phyloP scores from a whole-genome alignment of 1,284 basidiomycete species.

The Flammula alnicola region DNA sequence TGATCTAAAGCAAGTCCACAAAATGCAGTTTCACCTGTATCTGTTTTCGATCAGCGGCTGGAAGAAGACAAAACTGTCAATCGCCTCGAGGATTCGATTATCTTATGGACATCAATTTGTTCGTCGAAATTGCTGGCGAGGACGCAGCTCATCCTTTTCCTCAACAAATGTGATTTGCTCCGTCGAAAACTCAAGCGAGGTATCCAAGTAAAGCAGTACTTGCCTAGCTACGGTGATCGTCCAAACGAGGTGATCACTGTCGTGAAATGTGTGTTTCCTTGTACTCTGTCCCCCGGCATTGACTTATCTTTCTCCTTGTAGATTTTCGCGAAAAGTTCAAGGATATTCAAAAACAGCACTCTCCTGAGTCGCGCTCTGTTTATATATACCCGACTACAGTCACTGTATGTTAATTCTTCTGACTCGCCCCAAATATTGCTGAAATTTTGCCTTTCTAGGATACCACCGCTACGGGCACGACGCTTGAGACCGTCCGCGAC shows the following conservation, averaged over 20 bases:
- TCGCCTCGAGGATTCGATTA: slow-evolving; percentile 62
- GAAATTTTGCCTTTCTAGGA: slow-evolving; percentile 35
- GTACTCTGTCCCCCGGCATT: neutral
- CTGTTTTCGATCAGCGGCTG: slow-evolving; percentile 63
- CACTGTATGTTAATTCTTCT: slow-evolving; percentile 38
- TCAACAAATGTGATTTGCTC: slow-evolving; percentile 69
- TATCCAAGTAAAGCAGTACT: slow-evolving; percentile 52
- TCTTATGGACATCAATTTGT: slow-evolving; percentile 64
- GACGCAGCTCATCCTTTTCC: slow-evolving; percentile 64
- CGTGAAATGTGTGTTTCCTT: slow-evolving; percentile 46
- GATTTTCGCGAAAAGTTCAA: slow-evolving; percentile 54
- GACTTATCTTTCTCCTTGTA: slow-evolving; percentile 23
- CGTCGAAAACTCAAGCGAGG: slow-evolving; percentile 62
- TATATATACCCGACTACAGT: slow-evolving; percentile 56
- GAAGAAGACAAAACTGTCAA: slow-evolving; percentile 65
- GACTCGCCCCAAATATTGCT: neutral
- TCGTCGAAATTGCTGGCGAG: slow-evolving; percentile 53
- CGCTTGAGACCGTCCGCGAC: slow-evolving; percentile 50
- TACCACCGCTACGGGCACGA: slow-evolving; percentile 50
- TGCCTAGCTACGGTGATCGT: slow-evolving; percentile 60
- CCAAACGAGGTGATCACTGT: slow-evolving; percentile 57
- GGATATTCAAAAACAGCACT: slow-evolving; percentile 47
- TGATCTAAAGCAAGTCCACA: too few relatives aligned
- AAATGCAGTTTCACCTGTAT: slow-evolving; percentile 47
- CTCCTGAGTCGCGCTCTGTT: slow-evolving; percentile 42